Conservation (phyloP, 2,329 filamentous ascomycete genomes). For the Aotearoamyces nothofagi region DNA sequence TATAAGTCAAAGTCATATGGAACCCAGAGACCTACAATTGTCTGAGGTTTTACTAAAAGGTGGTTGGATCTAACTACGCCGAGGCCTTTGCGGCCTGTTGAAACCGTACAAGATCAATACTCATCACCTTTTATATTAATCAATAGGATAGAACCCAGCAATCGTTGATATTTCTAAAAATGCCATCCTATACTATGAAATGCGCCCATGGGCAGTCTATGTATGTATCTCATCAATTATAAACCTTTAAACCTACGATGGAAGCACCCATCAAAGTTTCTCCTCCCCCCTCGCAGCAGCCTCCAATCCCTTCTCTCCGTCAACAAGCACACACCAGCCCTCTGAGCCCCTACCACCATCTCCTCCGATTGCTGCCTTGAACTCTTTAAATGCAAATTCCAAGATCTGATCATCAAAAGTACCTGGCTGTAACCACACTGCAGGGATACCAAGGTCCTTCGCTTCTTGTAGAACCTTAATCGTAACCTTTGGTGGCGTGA, state of each 20-base stretch:
- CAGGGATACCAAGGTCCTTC: constrained; percentile 52
- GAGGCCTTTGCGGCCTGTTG: too few relatives aligned
- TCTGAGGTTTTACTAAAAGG: too few relatives aligned
- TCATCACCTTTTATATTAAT: too few relatives aligned
- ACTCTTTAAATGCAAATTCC: constrained; percentile 51
- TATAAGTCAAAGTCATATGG: too few relatives aligned
- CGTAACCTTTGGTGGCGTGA: constrained; percentile 73
- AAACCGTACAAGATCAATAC: too few relatives aligned
- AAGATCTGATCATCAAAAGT: constrained; percentile 68
- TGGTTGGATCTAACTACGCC: too few relatives aligned
- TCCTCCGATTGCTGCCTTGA: constrained; percentile 55
- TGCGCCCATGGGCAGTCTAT: not conserved
- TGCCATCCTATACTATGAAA: not conserved
- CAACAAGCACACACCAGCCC: constrained; percentile 80
- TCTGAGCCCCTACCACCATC: constrained; percentile 50
- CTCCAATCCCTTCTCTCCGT: too few relatives aligned
- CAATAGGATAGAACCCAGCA: too few relatives aligned
- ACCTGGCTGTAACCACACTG: constrained; percentile 85
- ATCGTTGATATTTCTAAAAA: too few relatives aligned
- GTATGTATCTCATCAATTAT: too few relatives aligned
- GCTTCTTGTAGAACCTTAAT: constrained; percentile 63
- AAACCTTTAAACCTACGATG: too few relatives aligned
- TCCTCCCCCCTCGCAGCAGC: not conserved
- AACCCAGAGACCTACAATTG: too few relatives aligned
- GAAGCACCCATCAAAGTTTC: not conserved